Conservation (phyloP, 2,329 filamentous ascomycete species). For the Hypomyces perniciosus region DNA sequence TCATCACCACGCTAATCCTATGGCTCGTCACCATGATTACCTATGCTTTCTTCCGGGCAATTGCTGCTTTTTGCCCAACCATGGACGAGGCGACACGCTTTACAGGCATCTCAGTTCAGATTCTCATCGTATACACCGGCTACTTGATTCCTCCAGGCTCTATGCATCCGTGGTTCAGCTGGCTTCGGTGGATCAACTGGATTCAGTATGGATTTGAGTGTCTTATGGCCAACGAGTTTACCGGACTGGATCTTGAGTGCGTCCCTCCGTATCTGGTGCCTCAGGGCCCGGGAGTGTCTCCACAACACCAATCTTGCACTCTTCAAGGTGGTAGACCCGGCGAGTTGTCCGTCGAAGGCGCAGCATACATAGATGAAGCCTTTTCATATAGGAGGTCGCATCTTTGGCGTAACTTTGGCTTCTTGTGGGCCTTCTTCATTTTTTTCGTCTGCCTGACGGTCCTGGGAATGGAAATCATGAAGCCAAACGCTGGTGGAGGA, state of each 20-base stretch:
- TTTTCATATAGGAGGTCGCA: constrained; percentile 53
- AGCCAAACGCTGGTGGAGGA: constrained; percentile 54
- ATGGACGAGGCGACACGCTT: constrained; percentile 59
- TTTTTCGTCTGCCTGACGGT: constrained; percentile 70
- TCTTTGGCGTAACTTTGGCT: constrained; percentile 72
- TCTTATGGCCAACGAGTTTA: constrained; percentile 60
- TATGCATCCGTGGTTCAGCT: constrained; percentile 55
- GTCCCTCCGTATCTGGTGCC: constrained; percentile 53
- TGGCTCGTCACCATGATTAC: constrained; percentile 53
- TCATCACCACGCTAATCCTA: constrained; percentile 57
- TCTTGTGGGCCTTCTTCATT: constrained; percentile 68
- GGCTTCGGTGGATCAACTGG: constrained; percentile 63
- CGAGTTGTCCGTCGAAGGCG: constrained; percentile 43
- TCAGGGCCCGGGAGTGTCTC: constrained; percentile 25
- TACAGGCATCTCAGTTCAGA: constrained; percentile 51
- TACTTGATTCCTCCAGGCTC: constrained; percentile 55
- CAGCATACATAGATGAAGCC: constrained; percentile 46
- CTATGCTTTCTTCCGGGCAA: constrained; percentile 52
- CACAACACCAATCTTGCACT: constrained; percentile 48
- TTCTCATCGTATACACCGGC: constrained; percentile 62
- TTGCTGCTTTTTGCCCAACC: constrained; percentile 53
- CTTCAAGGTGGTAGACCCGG: constrained; percentile 42
- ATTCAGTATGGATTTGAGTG: constrained; percentile 65
- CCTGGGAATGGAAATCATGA: constrained; percentile 60
- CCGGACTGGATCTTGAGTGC: constrained; percentile 52